phyloP scores from a whole-genome alignment of 2,329 filamentous ascomycete genomes.

The Verticillium dahliae region DNA sequence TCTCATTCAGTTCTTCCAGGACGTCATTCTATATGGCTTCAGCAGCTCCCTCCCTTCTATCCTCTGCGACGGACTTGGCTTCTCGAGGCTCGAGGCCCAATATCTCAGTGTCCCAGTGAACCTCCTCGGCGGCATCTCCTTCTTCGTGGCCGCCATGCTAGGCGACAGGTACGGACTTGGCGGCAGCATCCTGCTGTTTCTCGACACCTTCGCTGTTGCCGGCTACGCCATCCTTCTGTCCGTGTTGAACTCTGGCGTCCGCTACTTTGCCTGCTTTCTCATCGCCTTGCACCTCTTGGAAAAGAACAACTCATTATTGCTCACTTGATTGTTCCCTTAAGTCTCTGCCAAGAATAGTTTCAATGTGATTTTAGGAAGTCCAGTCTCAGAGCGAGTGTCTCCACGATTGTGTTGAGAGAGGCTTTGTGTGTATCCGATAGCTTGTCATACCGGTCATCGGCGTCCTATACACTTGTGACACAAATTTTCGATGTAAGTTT shows the following conservation, averaged over 20 bases:
- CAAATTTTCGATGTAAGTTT: too few species aligned
- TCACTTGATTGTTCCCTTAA: too few species aligned
- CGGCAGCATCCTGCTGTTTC: constrained; percentile 44
- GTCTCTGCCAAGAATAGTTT: too few species aligned
- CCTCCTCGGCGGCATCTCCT: constrained; percentile 36
- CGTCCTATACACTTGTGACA: too few species aligned
- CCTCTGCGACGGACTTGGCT: constrained; percentile 39
- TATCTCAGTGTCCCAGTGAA: constrained; percentile 50
- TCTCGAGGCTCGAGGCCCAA: constrained; percentile 39
- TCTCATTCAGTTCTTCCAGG: constrained; percentile 43
- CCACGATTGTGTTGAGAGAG: too few species aligned
- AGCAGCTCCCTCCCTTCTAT: constrained; percentile 51
- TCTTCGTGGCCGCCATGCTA: constrained; percentile 33
- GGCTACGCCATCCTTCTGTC: constrained; percentile 42
- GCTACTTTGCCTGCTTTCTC: constrained; percentile 44
- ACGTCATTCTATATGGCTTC: constrained; percentile 47
- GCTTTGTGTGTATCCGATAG: too few species aligned
- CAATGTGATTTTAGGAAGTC: too few species aligned
- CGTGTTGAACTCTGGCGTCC: constrained; percentile 29
- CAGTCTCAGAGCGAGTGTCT: too few species aligned
- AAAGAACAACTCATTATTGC: too few species aligned
- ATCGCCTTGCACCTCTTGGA: constrained; percentile 34
- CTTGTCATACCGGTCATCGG: too few species aligned
- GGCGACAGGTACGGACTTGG: constrained; percentile 32
- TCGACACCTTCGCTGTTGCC: constrained; percentile 41